Conservation (phyloP, 305 asterid genomes). For the Plantago rigida region DNA sequence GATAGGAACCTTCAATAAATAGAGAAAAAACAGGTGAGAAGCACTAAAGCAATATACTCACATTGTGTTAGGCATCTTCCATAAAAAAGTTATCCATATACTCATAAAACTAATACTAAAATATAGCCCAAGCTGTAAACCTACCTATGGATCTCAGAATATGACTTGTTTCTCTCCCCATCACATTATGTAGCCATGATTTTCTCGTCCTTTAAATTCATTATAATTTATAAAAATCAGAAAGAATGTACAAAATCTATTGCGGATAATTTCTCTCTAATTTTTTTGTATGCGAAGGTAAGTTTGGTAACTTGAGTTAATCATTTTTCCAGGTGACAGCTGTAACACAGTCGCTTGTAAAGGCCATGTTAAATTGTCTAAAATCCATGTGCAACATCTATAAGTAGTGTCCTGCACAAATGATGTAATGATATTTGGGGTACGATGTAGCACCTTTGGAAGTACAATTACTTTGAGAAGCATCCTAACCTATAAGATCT, state of each 20-base stretch:
- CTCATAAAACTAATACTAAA: no score
- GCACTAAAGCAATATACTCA: constrained; percentile 5
- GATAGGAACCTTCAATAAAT: constrained; percentile 64
- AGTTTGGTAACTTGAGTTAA: background rate
- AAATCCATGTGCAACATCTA: no score
- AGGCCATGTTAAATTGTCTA: no score
- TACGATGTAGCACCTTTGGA: no score
- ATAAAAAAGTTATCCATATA: background rate
- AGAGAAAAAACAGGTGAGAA: constrained; percentile 24
- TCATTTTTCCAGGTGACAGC: background rate
- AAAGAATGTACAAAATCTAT: background rate
- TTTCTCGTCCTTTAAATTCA: background rate
- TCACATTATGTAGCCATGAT: no score
- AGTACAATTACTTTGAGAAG: no score
- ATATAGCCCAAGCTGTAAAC: no score
- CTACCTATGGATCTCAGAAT: constrained; percentile 6
- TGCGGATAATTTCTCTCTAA: background rate
- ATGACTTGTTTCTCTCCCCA: no score
- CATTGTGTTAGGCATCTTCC: constrained; percentile 11
- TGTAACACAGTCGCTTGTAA: background rate
- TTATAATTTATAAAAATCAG: background rate
- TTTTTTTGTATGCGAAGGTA: background rate
- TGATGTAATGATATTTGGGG: no score
- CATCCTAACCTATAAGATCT: no score
- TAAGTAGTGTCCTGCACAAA: no score